A percentile compares a stretch with the other conserved stretches of the same genome.
Evolutionary conservation across 1,139 yeast species (phyloP).

Genomic region (Hyphopichia fennica): DNA sequence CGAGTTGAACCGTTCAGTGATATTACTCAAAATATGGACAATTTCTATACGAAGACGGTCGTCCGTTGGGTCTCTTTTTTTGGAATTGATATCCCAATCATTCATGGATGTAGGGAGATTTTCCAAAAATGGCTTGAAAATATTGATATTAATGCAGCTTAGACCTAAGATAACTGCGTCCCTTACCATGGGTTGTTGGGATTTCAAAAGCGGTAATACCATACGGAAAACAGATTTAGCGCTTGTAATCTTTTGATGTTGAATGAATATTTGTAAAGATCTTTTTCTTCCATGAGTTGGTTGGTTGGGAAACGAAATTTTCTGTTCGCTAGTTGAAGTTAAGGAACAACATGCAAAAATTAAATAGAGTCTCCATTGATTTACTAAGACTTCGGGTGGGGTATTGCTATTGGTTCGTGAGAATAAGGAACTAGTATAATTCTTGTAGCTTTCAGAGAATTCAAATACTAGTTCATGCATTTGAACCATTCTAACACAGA

Average conservation of each 20-base stretch:
- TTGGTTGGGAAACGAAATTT: constrained; percentile 58
- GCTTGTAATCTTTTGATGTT: constrained; percentile 89
- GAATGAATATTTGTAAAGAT: constrained; percentile 76
- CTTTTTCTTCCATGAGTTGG: constrained; percentile 68
- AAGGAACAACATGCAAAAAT: constrained; percentile 91
- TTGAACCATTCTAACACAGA: constrained; percentile 85
- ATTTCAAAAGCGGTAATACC: constrained; percentile 78
- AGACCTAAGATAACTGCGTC: constrained; percentile 87
- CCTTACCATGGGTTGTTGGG: constrained; percentile 68
- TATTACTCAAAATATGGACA: constrained; percentile 69
- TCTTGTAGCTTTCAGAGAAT: constrained; percentile 54
- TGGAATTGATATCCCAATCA: constrained; percentile 48
- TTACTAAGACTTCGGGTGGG: constrained; percentile 74
- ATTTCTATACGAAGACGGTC: constrained; percentile 72
- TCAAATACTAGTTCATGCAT: constrained; percentile 78
- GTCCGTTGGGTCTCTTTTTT: constrained; percentile 33
- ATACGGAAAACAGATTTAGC: constrained; percentile 87
- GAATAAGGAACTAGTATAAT: constrained; percentile 41
- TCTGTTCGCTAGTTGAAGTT: constrained; percentile 87
- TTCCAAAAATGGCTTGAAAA: constrained; percentile 79
- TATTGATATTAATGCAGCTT: constrained; percentile 86
- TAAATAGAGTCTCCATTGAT: constrained; percentile 86
- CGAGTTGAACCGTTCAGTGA: constrained; percentile 64
- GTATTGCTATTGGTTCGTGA: constrained; percentile 24
- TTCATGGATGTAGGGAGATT: constrained; percentile 65